Percentiles rank a stretch among this genome's conserved stretches.
phyloP scores from a whole-genome alignment of 208 protist species.

The Trypanosoma rangeli region DNA sequence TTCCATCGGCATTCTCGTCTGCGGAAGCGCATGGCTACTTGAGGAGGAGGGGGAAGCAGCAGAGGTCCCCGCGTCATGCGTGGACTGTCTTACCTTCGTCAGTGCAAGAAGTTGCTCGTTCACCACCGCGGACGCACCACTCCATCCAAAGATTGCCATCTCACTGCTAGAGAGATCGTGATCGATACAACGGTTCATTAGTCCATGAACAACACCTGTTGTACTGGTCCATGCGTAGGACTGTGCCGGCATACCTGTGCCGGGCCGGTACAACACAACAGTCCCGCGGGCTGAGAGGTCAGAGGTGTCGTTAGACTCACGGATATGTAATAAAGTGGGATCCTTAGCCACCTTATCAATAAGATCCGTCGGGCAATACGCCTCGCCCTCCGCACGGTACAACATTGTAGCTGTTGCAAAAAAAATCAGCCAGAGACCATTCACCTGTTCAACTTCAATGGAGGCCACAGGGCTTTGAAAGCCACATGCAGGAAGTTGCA shows the following conservation, averaged over 20 bases:
- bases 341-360: conserved; percentile 6
- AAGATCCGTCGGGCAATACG: conserved; percentile 1
- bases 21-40: conserved; percentile 3
- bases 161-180: conserved; percentile 10
- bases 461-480: conserved; percentile 20
- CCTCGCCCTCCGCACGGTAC: conserved; percentile 22
- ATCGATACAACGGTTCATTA: conserved; percentile 29
- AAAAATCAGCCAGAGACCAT: conserved; percentile 25
- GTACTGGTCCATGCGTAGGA: conserved; percentile 61
- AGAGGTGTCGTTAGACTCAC: background rate
- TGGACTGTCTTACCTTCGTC: conserved; percentile 1
- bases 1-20: conserved; percentile 27
- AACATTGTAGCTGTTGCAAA: conserved; percentile 16
- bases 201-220: conserved; percentile 56
- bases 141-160: conserved; percentile 15
- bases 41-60: background rate
- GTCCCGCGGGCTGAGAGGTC: conserved; percentile 20
- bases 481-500: conserved; percentile 20
- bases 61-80: background rate
- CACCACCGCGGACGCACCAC: conserved; percentile 1
- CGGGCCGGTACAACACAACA: conserved; percentile 52
- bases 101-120: conserved; percentile 33
- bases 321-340: conserved; percentile 5
- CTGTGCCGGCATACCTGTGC: conserved; percentile 29
- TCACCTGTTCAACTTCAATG: conserved; percentile 22